Percentiles rank a stretch among this genome's conserved stretches.
Conservation (phyloP, 768 basidiomycete species). For the Paxillus involutus region DNA sequence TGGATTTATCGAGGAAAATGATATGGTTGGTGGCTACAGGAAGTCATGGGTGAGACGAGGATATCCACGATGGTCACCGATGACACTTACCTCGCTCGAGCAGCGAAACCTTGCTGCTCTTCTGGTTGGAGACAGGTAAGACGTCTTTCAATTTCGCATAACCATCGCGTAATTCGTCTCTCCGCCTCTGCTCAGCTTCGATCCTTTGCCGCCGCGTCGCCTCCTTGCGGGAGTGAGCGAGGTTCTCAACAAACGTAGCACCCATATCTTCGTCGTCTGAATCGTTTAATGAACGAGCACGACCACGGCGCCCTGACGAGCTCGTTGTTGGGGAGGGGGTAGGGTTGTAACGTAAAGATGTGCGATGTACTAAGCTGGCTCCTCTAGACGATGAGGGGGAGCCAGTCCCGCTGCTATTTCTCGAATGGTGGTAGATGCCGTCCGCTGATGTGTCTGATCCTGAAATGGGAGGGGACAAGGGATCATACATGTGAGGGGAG, state of each 20-base stretch:
- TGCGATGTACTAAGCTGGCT: conserved; percentile 74
- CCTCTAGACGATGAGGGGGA: conserved; percentile 79
- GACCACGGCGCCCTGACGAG: conserved; percentile 65
- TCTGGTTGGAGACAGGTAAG: conserved; percentile 84
- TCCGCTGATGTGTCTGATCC: conserved; percentile 88
- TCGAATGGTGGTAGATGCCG: conserved; percentile 73
- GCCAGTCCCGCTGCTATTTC: conserved; percentile 70
- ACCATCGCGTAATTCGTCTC: conserved; percentile 88
- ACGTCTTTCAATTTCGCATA: conserved; percentile 88
- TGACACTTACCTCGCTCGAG: conserved; percentile 74
- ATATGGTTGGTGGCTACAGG: conserved; percentile 77
- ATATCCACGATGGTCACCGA: conserved; percentile 1
- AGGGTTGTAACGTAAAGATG: conserved; percentile 70
- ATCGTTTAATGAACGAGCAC: conserved; percentile 68
- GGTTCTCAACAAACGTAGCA: conserved; percentile 62
- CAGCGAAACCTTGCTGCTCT: conserved; percentile 87
- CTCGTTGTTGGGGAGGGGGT: conserved; percentile 77
- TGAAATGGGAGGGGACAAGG: conserved; percentile 82
- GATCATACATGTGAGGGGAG: conserved; percentile 80
- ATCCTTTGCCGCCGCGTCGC: conserved; percentile 82
- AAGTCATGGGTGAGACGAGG: conserved; percentile 12
- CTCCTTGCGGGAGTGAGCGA: conserved; percentile 80
- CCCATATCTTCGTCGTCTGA: conserved; percentile 80
- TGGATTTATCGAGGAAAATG: conserved; percentile 66
- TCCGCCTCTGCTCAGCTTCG: conserved; percentile 85